These are phyloP conservation scores for Podila horticola DNA, from an alignment of 192 early-diverging fungal genomes.

Conservation along the genomic window DNA sequence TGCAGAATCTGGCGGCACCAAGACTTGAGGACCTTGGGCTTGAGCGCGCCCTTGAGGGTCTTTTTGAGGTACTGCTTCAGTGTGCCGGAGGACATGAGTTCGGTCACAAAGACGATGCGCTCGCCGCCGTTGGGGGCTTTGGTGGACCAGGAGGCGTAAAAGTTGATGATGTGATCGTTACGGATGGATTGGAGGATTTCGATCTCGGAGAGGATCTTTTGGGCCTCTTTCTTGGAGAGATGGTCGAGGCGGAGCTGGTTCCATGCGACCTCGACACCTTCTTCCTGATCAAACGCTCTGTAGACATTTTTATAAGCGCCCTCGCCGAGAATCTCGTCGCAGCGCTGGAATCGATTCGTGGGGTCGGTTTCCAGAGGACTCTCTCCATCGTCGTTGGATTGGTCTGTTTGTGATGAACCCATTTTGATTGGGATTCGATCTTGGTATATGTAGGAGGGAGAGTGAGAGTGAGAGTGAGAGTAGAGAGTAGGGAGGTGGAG, in stretches of 20 bases:
- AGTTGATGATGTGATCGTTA: slow-evolving; percentile 86
- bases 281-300: slow-evolving; percentile 85
- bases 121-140: slow-evolving; percentile 65
- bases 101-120: slow-evolving; percentile 86
- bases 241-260: slow-evolving; percentile 76
- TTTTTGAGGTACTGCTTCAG: slow-evolving; percentile 82
- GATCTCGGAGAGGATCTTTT: slow-evolving; percentile 60
- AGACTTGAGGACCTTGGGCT: slow-evolving; percentile 78
- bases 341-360: slow-evolving; percentile 72
- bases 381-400: slow-evolving; percentile 53
- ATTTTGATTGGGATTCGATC: slow-evolving; percentile 9
- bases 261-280: slow-evolving; percentile 92
- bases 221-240: slow-evolving; percentile 42
- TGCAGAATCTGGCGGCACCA: slow-evolving; percentile 87
- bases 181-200: slow-evolving; percentile 79
- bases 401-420: slow-evolving; percentile 26
- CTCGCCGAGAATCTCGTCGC: slow-evolving; percentile 69
- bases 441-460: neutral
- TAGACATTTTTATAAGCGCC: slow-evolving; percentile 89
- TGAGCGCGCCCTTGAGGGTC: slow-evolving; percentile 69
- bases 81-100: slow-evolving; percentile 90
- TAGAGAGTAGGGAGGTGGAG: neutral
- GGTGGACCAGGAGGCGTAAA: slow-evolving; percentile 75
- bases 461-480: neutral
- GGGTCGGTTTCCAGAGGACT: slow-evolving; percentile 64